Percentiles rank a stretch among this genome's conserved stretches.
These are phyloP conservation scores for Tetracentron sinense DNA, from an alignment of 164 flowering plant species.

Conservation along the genomic window DNA sequence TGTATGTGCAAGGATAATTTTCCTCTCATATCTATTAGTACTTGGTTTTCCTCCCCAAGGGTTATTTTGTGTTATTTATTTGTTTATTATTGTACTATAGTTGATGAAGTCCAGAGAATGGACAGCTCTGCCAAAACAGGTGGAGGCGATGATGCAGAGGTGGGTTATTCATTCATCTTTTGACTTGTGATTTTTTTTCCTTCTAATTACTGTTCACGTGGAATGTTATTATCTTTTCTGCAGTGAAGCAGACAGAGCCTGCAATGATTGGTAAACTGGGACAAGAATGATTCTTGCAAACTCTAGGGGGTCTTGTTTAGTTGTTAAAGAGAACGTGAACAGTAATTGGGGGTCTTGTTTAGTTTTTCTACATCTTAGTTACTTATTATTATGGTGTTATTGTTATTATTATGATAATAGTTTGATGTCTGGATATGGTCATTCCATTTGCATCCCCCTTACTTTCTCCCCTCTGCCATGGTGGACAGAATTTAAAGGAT, in stretches of 20 bases:
- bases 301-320: no score
- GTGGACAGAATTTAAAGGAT: slow-evolving; percentile 1
- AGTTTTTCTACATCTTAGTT: not conserved
- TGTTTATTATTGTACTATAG: not conserved
- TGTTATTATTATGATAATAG: not conserved
- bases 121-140: slow-evolving; percentile 14
- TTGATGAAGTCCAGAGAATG: slow-evolving; percentile 16
- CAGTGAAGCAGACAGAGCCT: slow-evolving; percentile 10
- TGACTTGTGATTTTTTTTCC: not conserved
- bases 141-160: slow-evolving; percentile 16
- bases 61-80: not conserved
- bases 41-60: no score
- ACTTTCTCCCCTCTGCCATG: not conserved
- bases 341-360: not conserved
- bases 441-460: not conserved
- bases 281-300: no score
- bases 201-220: not conserved
- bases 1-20: no score
- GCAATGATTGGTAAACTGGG: not conserved
- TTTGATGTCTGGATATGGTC: not conserved
- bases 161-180: not conserved
- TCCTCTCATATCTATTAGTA: no score
- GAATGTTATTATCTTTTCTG: not conserved
- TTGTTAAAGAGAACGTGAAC: no score
- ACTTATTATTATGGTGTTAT: not conserved